These are phyloP conservation scores for Pseudogymnoascus sp. DNA, from an alignment of 2,329 filamentous ascomycete species.

Conservation along the genomic window DNA sequence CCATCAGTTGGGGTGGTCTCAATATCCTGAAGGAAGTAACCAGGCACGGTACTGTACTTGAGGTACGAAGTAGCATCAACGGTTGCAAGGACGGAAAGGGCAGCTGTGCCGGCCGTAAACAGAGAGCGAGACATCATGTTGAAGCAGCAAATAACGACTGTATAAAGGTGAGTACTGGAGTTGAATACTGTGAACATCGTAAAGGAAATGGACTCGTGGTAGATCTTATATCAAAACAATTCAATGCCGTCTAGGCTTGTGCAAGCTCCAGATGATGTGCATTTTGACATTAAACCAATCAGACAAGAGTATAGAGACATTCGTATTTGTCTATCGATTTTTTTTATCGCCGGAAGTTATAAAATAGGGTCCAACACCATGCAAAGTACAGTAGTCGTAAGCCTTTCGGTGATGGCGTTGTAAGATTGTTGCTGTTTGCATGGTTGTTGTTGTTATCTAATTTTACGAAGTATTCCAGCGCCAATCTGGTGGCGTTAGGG, in stretches of 20 bases:
- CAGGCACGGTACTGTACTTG: constrained; percentile 51
- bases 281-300: not conserved
- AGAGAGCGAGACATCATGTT: not conserved
- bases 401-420: not conserved
- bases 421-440: not conserved
- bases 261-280: not conserved
- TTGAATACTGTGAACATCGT: not conserved
- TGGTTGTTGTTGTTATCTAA: not conserved
- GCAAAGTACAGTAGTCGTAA: not conserved
- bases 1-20: constrained; percentile 42
- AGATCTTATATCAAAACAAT: constrained; percentile 7
- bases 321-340: not conserved
- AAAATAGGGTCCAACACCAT: not conserved
- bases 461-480: not conserved
- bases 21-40: constrained; percentile 59
- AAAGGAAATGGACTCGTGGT: not conserved
- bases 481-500: not conserved
- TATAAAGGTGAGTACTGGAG: constrained; percentile 3
- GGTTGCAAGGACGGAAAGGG: not conserved
- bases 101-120: not conserved
- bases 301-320: not conserved
- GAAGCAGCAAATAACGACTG: constrained; percentile 3
- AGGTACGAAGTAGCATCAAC: constrained; percentile 31
- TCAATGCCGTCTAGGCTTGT: not conserved
- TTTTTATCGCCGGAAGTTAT: not conserved